Percentiles rank a stretch among this genome's conserved stretches.
These are phyloP conservation scores for Backusella macrospora DNA, from an alignment of 192 early-diverging fungal genomes.

Conservation along the genomic window DNA sequence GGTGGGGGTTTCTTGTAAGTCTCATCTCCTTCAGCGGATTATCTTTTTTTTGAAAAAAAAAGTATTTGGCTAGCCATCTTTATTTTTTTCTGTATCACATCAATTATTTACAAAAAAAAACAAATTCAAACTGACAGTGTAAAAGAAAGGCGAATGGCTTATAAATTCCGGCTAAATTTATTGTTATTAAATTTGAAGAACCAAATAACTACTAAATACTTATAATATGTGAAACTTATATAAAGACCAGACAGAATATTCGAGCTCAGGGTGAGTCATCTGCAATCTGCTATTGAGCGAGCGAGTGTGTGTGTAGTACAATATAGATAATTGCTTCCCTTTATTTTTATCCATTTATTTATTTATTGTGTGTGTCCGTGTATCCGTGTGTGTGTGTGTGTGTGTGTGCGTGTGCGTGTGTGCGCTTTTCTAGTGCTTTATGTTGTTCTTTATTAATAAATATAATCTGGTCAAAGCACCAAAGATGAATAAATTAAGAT, in stretches of 20 bases:
- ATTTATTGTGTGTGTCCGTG: background rate
- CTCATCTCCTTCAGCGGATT: too few relatives aligned
- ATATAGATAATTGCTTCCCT: background rate
- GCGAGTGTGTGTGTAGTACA: conserved; percentile 2
- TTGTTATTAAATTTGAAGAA: too few relatives aligned
- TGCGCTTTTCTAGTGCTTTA: background rate
- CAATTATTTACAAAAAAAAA: too few relatives aligned
- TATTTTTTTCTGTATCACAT: too few relatives aligned
- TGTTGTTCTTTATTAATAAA: background rate
- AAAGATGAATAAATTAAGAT: background rate
- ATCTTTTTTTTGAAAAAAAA: too few relatives aligned
- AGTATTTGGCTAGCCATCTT: too few relatives aligned
- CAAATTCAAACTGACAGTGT: too few relatives aligned
- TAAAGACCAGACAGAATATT: conserved; percentile 12
- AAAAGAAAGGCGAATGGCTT: background rate
- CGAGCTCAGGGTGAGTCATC: conserved; percentile 9
- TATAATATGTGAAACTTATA: conserved; percentile 5
- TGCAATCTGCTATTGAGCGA: background rate
- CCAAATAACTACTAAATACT: too few relatives aligned
- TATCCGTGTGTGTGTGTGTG: background rate
- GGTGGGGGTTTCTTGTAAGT: too few relatives aligned
- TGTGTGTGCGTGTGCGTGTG: background rate
- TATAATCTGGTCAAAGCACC: background rate
- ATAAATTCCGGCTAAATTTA: too few relatives aligned
- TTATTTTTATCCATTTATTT: background rate